Conservation (phyloP, 345 rosid genomes). For the Physaria fendleri region DNA sequence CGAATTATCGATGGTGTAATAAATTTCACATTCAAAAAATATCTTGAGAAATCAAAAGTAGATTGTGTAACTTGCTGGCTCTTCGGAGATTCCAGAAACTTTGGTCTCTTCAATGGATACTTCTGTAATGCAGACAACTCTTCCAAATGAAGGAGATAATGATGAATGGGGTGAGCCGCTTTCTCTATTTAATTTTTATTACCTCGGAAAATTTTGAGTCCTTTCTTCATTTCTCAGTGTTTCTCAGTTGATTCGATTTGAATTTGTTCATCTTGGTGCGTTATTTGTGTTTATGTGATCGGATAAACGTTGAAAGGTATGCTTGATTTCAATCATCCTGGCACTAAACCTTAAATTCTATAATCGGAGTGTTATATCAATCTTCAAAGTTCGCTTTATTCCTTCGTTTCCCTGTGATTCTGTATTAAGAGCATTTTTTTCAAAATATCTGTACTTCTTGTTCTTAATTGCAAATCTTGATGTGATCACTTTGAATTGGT, state of each 20-base stretch:
- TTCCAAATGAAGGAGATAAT: slow-evolving; percentile 56
- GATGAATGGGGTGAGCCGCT: slow-evolving; percentile 74
- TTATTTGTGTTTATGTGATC: neutral
- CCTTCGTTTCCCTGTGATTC: too few relatives aligned
- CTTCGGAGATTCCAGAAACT: slow-evolving; percentile 58
- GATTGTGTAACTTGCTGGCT: neutral
- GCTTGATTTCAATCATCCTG: neutral
- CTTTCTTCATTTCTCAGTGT: too few relatives aligned
- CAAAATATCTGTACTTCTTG: neutral
- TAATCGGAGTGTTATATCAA: neutral
- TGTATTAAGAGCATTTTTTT: neutral
- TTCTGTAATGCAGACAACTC: slow-evolving; percentile 39
- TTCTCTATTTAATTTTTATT: neutral
- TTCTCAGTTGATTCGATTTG: neutral
- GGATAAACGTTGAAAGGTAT: neutral
- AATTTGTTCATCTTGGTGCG: neutral
- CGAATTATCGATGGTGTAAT: neutral
- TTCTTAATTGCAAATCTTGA: neutral
- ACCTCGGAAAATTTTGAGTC: neutral
- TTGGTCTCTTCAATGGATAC: slow-evolving; percentile 65
- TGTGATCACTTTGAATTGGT: neutral
- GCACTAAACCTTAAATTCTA: neutral
- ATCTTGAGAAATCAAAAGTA: neutral
- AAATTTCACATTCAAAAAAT: slow-evolving; percentile 6
- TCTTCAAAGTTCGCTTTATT: neutral